Evolutionary conservation across 495 filamentous ascomycete species (phyloP), one percentile per base, ranked within the genome.

Genomic region (Tuber magnatum): DNA sequence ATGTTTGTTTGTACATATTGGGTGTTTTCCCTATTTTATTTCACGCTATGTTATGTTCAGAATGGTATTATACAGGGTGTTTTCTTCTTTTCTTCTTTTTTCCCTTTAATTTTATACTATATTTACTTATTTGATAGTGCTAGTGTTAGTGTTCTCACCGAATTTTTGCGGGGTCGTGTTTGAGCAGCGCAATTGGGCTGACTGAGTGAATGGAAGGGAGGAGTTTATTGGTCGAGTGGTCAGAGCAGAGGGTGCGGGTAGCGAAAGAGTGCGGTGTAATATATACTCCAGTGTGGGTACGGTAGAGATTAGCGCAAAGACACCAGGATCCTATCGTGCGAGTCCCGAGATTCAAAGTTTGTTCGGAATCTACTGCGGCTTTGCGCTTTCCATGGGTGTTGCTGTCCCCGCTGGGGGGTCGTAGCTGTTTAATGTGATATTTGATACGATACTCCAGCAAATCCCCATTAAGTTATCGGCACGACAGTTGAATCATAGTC

Each of bases 1-100:
- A 44, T 72, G 38, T 39, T 46, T 69, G 38, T 65, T 71, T 77
- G 43, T 72, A 72, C 40, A 44, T 79, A 70, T 70, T 70, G 28
- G 56, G 14, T 43, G 42, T 51, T 71, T 48, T 78, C 74, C 38
- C 44, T 48, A 77, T 71, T 22, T 68, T n/a, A n/a, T 48, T 71
- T 73, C 28, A 35, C 56, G 41, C 41, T 42, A 44, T 74, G 61
- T 40, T 71, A 68, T 72, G 35, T 72, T 77, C 46, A 75, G 78
- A 70, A 79, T 79, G 74, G 68, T 74, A n/a, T 74, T 74, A 70
- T 70, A n/a, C 41, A 41, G 39, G 22, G 16, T 71, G 4, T 61
- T 61, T 73, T 46, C 35, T 56, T 42, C 35, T 43, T 68, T 14
- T 76, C 48, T 14, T 35, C 20, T 68, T 14, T 76, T 68, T 14